These are phyloP conservation scores for Mortierella antarctica DNA, from an alignment of 192 early-diverging fungal genomes.

Conservation along the genomic window DNA sequence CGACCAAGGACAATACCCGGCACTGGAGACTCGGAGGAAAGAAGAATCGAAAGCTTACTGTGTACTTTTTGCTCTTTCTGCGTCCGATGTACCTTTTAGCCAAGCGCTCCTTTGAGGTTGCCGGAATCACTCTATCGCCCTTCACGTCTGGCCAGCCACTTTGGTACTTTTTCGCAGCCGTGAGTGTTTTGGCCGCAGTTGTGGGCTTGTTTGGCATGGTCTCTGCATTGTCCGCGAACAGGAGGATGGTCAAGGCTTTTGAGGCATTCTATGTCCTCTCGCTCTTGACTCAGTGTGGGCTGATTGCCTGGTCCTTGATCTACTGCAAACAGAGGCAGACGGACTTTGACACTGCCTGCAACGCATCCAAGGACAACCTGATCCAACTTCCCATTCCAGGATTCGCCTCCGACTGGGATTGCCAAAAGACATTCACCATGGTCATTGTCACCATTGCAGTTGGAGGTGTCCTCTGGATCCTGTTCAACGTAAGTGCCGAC, in stretches of 20 bases:
- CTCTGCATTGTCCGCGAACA: conserved; percentile 30
- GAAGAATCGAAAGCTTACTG: too few species aligned
- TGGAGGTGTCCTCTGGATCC: conserved; percentile 35
- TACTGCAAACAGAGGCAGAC: conserved; percentile 35
- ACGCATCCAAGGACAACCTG: conserved; percentile 14
- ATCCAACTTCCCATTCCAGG: conserved; percentile 15
- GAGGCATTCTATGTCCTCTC: conserved; percentile 48
- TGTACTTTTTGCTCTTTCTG: not conserved
- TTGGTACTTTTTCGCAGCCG: conserved; percentile 46
- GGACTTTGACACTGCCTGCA: conserved; percentile 24
- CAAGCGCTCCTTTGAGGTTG: conserved; percentile 7
- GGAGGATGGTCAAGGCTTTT: conserved; percentile 37
- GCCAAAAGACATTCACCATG: conserved; percentile 24
- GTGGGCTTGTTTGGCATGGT: conserved; percentile 45
- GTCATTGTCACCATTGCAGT: conserved; percentile 22
- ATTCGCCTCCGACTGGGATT: conserved; percentile 33
- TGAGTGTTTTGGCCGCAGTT: conserved; percentile 40
- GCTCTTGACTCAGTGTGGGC: conserved; percentile 36
- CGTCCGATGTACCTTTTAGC: conserved; percentile 10
- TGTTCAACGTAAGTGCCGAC: conserved; percentile 29
- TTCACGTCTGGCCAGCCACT: conserved; percentile 27
- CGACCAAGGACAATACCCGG: too few species aligned
- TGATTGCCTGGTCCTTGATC: conserved; percentile 31
- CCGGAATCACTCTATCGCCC: conserved; percentile 10
- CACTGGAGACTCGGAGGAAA: too few species aligned